Percentiles rank a stretch among this genome's conserved stretches.
Evolutionary conservation across 1,139 yeast species (phyloP).

Genomic region (Blastobotrys apis): DNA sequence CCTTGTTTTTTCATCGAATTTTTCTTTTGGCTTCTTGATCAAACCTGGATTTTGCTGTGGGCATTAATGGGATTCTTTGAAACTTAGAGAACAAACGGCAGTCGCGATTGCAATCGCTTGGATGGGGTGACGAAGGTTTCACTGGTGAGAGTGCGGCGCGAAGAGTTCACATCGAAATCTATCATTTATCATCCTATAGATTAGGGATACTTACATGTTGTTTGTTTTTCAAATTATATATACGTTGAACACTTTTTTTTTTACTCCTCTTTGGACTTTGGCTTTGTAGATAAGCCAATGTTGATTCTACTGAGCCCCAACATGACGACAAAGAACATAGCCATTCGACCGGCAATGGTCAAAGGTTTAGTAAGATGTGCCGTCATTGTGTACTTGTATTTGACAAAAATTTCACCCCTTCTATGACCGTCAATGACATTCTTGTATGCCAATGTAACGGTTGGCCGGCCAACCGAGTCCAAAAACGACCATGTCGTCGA

Average conservation of each 20-base stretch:
- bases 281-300: too few relatives aligned
- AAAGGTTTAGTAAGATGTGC: constrained; percentile 62
- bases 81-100: not conserved
- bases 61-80: not conserved
- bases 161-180: too few relatives aligned
- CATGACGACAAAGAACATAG: constrained; percentile 58
- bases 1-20: not conserved
- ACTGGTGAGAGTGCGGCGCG: too few relatives aligned
- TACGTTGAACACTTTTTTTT: too few relatives aligned
- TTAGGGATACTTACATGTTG: too few relatives aligned
- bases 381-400: constrained; percentile 55
- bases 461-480: constrained; percentile 80
- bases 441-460: constrained; percentile 56
- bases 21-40: not conserved
- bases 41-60: not conserved
- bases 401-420: constrained; percentile 52
- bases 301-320: constrained; percentile 43
- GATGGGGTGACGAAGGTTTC: too few relatives aligned
- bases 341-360: constrained; percentile 57
- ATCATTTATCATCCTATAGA: too few relatives aligned
- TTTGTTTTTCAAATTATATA: too few relatives aligned
- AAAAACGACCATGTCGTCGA: constrained; percentile 53
- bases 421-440: constrained; percentile 71
- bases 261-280: too few relatives aligned
- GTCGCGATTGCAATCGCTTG: too few relatives aligned